A percentile compares a stretch with the other conserved stretches of the same genome.
Evolutionary conservation across 768 basidiomycete genomes (phyloP).

Genomic region (Tulasnella sp.): DNA sequence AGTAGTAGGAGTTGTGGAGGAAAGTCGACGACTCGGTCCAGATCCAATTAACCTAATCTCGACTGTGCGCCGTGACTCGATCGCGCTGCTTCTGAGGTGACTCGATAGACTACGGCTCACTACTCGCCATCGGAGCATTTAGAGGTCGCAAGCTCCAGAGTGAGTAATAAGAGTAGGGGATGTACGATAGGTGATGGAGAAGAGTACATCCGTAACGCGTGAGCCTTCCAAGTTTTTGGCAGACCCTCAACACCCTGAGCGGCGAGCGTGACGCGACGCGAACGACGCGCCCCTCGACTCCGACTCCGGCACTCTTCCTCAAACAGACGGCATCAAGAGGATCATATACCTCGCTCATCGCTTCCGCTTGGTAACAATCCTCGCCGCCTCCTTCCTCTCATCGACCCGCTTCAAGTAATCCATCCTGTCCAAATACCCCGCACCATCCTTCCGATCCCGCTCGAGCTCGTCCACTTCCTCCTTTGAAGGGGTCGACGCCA

Average conservation of each 20-base stretch:
- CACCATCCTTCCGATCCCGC: slow-evolving; percentile 49
- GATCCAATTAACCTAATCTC: not conserved
- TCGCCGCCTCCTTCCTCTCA: slow-evolving; percentile 51
- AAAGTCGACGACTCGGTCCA: not conserved
- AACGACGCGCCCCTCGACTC: not conserved
- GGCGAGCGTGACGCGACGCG: not conserved
- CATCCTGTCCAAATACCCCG: slow-evolving; percentile 75
- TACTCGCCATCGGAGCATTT: not conserved
- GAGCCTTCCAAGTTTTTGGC: not conserved
- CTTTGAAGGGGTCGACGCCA: slow-evolving; percentile 31
- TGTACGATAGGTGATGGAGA: not conserved
- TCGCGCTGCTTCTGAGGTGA: not conserved
- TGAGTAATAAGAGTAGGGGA: not conserved
- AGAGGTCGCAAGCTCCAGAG: not conserved
- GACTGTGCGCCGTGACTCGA: slow-evolving; percentile 2
- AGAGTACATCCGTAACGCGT: not conserved
- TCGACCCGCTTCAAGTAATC: slow-evolving; percentile 72
- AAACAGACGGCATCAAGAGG: not conserved
- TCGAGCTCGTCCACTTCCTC: slow-evolving; percentile 60
- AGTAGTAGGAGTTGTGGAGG: not conserved
- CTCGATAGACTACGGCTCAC: not conserved
- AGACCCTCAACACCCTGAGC: not conserved
- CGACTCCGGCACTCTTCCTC: not conserved
- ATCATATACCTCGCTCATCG: not conserved
- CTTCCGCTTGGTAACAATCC: slow-evolving; percentile 40